phyloP scores from a whole-genome alignment of 495 filamentous ascomycete genomes.

The Tuber brumale region DNA sequence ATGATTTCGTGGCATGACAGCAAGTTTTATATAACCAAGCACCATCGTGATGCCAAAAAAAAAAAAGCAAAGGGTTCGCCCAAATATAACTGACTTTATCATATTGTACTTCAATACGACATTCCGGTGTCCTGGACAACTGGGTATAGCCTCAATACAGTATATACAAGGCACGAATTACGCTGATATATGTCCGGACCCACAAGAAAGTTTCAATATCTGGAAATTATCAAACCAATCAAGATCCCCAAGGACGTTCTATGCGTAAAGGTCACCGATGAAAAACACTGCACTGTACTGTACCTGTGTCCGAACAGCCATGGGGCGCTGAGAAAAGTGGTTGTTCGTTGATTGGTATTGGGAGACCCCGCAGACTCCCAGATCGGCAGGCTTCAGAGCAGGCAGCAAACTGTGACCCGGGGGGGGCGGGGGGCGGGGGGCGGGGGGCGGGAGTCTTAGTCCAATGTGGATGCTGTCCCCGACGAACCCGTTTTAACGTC shows the following conservation, averaged over 20 bases:
- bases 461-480: too few relatives aligned
- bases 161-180: too few relatives aligned
- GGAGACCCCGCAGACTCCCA: neutral
- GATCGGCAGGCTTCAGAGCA: neutral
- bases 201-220: too few relatives aligned
- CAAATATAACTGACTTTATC: neutral
- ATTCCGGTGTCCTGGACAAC: neutral
- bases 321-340: neutral
- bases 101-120: neutral
- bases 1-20: neutral
- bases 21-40: neutral
- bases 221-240: too few relatives aligned
- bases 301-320: neutral
- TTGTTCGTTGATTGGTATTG: neutral
- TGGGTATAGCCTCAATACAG: too few relatives aligned
- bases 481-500: too few relatives aligned
- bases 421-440: too few relatives aligned
- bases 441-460: too few relatives aligned
- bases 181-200: too few relatives aligned
- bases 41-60: neutral
- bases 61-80: neutral
- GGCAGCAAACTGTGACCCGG: neutral
- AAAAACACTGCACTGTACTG: neutral
- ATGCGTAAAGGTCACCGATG: neutral
- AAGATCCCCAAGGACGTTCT: neutral